A percentile compares a stretch with the other conserved stretches of the same genome.
Evolutionary conservation across 2,329 filamentous ascomycete genomes (phyloP).

Genomic region (Ceratocystis papillata): DNA sequence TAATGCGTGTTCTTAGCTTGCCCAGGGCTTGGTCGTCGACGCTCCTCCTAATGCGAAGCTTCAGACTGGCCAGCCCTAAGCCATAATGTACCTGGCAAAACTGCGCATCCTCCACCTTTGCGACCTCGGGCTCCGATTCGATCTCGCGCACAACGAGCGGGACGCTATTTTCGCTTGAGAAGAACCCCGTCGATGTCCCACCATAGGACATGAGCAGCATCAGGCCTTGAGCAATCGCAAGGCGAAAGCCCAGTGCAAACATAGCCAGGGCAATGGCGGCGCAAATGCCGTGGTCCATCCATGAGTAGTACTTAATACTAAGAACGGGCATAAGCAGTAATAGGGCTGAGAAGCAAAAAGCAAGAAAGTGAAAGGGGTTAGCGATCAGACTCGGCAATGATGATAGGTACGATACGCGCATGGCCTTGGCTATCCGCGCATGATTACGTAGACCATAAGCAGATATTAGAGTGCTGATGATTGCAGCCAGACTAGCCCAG

Average conservation of each 20-base stretch:
- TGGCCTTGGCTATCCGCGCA: slow-evolving; percentile 79
- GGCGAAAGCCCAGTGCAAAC: slow-evolving; percentile 73
- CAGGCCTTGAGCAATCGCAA: slow-evolving; percentile 75
- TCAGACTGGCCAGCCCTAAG: slow-evolving; percentile 88
- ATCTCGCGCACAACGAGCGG: slow-evolving; percentile 74
- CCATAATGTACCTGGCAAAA: slow-evolving; percentile 99
- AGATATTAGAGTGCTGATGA: slow-evolving; percentile 71
- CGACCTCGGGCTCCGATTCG: slow-evolving; percentile 64
- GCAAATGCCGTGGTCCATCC: slow-evolving; percentile 74
- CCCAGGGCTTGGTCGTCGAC: slow-evolving; percentile 58
- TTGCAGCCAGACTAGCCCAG: slow-evolving; percentile 67
- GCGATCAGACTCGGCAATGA: slow-evolving; percentile 74
- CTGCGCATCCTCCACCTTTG: slow-evolving; percentile 73
- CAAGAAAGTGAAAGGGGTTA: slow-evolving; percentile 92
- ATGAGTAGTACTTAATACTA: slow-evolving; percentile 60
- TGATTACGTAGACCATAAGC: slow-evolving; percentile 84
- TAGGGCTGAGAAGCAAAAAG: slow-evolving; percentile 71
- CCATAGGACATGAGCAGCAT: slow-evolving; percentile 93
- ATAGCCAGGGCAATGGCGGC: slow-evolving; percentile 73
- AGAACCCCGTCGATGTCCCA: slow-evolving; percentile 27
- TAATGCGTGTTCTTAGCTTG: slow-evolving; percentile 64
- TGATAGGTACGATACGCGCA: slow-evolving; percentile 74
- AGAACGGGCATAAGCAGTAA: slow-evolving; percentile 74
- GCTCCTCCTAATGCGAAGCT: slow-evolving; percentile 56
- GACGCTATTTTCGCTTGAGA: slow-evolving; percentile 39